Evolutionary conservation across 2,329 filamentous ascomycete species (phyloP), one percentile per base, ranked within the genome.

Genomic region (Fusarium redolens): DNA sequence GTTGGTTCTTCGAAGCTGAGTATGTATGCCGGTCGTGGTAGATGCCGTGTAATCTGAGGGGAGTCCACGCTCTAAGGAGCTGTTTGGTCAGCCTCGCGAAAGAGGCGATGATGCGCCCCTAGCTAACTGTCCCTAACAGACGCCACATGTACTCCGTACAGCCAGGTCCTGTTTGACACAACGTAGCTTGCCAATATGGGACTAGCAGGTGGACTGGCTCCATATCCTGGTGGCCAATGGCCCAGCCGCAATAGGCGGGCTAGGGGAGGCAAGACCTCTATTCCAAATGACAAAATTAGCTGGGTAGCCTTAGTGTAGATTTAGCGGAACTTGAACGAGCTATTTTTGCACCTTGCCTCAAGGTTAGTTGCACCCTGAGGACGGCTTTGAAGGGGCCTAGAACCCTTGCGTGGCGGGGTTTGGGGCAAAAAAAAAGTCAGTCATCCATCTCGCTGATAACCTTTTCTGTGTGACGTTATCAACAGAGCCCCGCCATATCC

Each of bases 391-490:
- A 37, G 31, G n/a, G 50, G 57, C 37, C 65, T 50, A 41, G 70
- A 70, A 67, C 65, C 65, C 69, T 70, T 54, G 51, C 56, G 65
- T 65, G 55, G 70, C 70, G 72, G 72, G 72, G 72, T 55, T 64
- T 50, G 62, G 61, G 59, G 58, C 56, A 52, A 61, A 73, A 75
- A 75, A 76, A 77, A 77, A 77, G 69, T 72, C 69, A 72, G 70
- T 64, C 69, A 69, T 71, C 18, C 65, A 61, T 65, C 54, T 65
- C 67, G 41, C 67, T 76, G 73, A 74, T 75, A 71, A 65, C 62
- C 55, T 59, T 71, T 73, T 65, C 55, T 75, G 69, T 68, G 75
- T 78, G 76, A 78, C 76, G 75, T 78, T 78, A 78, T 78, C 73
- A 65, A 65, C 50, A 44, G 50, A 76, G 72, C 76, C 76, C 76